Base-by-base conservation (phyloP, 1,139 yeast genomes). In the Kodamaea alishanica region DNA sequence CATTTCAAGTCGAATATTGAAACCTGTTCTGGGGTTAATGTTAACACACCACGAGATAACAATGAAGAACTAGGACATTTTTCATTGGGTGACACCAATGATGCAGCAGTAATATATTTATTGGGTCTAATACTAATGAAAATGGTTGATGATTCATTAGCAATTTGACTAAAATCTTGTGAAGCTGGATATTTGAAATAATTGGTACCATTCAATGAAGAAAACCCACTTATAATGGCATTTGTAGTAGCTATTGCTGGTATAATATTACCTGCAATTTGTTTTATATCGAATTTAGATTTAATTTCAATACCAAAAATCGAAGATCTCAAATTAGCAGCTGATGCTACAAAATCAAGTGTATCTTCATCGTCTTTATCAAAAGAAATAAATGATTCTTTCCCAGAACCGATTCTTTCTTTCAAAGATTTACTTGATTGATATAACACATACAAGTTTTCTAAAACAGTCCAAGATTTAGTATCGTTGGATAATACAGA, bases 241-340 rank as follows among this genome's bases (percentile, higher is more conserved):
- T 94, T 94, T 8, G 97, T 92, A 1, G 98, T 92, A 8, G 98
- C 98, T 51, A 94, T 90, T 0, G 98, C 98, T 0, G 99, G 98
- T 37, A 94, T 92, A 52, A 94, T 94, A 58, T 92, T 92, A 7
- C 99, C 99, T 0, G 98, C 98, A 51, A 90, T 89, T 56, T 94
- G 80, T 59, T 94, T 94, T 48, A 86, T 79, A 46, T 88, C 96
- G 54, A 94, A 94, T 49, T 87, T 84, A 10, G 95, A 72, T 57
- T 85, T 84, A 40, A 70, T 54, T 24, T 81, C 85, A 45, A 94
- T 90, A 25, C 74, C 69, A 56, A 92, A 94, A 1, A 88, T 74
- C 33, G 57, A 59, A 0, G 95, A 81, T 48, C 98, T 74, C 40
- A 94, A 70, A 52, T 90, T 89, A 0, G 98, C 81, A 0, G 97